Base-by-base conservation (phyloP, 2,329 filamentous ascomycete species). In the Calycina herbarum region DNA sequence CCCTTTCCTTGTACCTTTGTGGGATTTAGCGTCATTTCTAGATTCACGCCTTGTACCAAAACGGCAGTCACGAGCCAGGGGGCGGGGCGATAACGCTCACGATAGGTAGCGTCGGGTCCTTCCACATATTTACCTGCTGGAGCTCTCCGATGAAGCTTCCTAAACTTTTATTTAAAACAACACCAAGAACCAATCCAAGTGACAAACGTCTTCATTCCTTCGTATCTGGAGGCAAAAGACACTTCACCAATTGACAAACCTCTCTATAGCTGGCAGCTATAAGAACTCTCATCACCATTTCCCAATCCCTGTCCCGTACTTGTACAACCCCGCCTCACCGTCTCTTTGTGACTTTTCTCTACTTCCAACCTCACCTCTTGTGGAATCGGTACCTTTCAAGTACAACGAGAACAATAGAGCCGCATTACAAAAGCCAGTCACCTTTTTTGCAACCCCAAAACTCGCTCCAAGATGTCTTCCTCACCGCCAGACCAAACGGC, bases 401-500 rank as follows among this genome's bases (percentile, higher is more conserved):
- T 54, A 54, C 20, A 54, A 27, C 48, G 8, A 54, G 20, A 54
- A 33, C 29, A 62, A 57, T 29, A 20, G 20, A 45, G 31, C 57
- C 35, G n/a, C 57, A 33, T 38, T 59, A 59, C 57, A 40, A 35
- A 57, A 35, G 8, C 57, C 57, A 7, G n/a, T 11, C 57, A 38
- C 13, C 35, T 40, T 24, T 24, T 24, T 27, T 54, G 11, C 20
- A 24, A 27, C 48, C 24, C 20, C 48, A 27, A 59, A 29, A 42
- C 17, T 17, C 29, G 59, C n/a, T 62, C 45, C 65, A 71, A 20
- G 57, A 73, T 73, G 73, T 65, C 71, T 66, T 66, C 71, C 63
- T 56, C 70, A 58, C 24, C 67, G 29, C 64, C 69, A 57, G 72
- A 75, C 56, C 72, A 76, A 54, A 68, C 68, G 27, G 67, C 64